Base-by-base conservation (phyloP, 2,329 filamentous ascomycete species). In the Thermochaetoides dissita region DNA sequence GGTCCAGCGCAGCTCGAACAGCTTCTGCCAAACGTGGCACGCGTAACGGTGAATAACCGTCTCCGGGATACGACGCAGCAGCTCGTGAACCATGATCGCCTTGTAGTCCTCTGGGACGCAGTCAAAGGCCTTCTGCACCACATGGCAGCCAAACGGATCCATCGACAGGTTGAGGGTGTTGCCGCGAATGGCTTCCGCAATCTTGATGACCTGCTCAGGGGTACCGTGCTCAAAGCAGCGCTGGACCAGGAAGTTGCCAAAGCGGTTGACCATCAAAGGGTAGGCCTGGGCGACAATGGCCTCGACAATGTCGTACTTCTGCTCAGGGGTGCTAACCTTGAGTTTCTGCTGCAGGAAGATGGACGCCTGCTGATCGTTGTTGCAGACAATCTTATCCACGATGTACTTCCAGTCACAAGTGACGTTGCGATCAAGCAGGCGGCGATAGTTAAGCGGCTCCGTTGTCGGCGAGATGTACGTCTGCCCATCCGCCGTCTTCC, bases 371-470 rank as follows among this genome's bases (percentile, higher is more conserved):
- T 98, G 91, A 58, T 98, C 91, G 61, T 98, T 96, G 67, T 88
- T 95, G 74, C 86, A 93, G 51, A 98, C 88, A 58, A 98, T 98
- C 70, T 96, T 96, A 67, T 98, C 89, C 42, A 98, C 91, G 53
- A 98, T 95, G 60, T 94, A 95, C 65, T 91, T 94, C 91, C 89
- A 98, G 66, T 98, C 93, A 65, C 89, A 96, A 56, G 84, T 94
- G 62, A 94, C 86, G 58, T 89, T 94, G 57, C 88, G 87, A 57
- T 98, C 91, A 37, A 96, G 76, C 34, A 98, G 74, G 43, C 88
- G 87, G 46, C 91, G 87, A 57, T 96, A 98, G 63, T 98, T 96
- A 55, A 96, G 74, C 8, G 89, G 91, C 62, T 98, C 91, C 1
- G 48, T 50, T 6, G 84, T 83, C 3, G 87, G 81, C 8, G 84